Conservation (phyloP, 768 basidiomycete species). For the Candolleomyces aberdarensis region DNA sequence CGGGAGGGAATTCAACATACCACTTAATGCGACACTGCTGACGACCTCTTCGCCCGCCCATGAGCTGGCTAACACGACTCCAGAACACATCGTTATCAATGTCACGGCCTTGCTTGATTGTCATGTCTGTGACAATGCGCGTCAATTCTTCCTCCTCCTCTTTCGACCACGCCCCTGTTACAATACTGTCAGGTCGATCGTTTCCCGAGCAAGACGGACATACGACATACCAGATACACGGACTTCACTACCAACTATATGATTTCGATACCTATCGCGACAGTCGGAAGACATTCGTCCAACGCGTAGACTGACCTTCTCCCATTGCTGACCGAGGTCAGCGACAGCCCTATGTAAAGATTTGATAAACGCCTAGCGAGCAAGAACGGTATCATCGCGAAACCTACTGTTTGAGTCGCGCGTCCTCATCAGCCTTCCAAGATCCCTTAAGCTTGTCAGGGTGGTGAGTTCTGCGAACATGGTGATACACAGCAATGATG, state of each 20-base stretch:
- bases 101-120: conserved; percentile 66
- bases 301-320: conserved; percentile 67
- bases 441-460: conserved; percentile 67
- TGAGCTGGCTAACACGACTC: conserved; percentile 70
- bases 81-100: conserved; percentile 81
- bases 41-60: conserved; percentile 73
- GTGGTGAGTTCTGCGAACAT: conserved; percentile 67
- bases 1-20: conserved; percentile 31
- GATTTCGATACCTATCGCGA: conserved; percentile 83
- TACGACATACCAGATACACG: conserved; percentile 50
- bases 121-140: conserved; percentile 73
- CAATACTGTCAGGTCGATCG: conserved; percentile 1
- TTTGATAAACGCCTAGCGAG: not conserved
- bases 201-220: not conserved
- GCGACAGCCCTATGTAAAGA: conserved; percentile 54
- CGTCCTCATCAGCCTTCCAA: conserved; percentile 70
- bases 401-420: conserved; percentile 55
- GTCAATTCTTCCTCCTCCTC: conserved; percentile 78
- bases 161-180: conserved; percentile 65
- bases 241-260: conserved; percentile 64
- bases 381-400: not conserved
- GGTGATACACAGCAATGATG: conserved; percentile 81
- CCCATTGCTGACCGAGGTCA: conserved; percentile 76
- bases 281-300: conserved; percentile 80
- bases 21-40: conserved; percentile 90